phyloP scores from a whole-genome alignment of 2,329 filamentous ascomycete genomes.

The Sporothrix pallida region DNA sequence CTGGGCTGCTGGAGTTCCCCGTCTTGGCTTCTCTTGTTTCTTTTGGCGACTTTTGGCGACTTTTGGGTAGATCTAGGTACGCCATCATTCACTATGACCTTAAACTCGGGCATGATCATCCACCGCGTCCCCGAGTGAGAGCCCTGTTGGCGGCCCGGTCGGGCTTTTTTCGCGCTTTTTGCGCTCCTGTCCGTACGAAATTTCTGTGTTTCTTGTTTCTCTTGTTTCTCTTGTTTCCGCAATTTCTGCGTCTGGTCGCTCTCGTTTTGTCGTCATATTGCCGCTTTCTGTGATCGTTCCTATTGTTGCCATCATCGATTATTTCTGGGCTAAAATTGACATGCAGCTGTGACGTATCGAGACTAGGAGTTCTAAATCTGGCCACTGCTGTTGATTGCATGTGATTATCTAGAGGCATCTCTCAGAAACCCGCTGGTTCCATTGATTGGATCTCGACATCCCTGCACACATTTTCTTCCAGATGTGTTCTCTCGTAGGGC shows the following conservation, averaged over 20 bases:
- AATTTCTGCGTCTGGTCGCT: background rate
- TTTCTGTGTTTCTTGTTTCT: too few species aligned
- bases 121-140: slow-evolving; percentile 3
- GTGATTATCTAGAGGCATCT: background rate
- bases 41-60: background rate
- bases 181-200: background rate
- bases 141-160: background rate
- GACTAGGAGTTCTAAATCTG: too few species aligned
- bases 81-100: background rate
- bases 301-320: background rate
- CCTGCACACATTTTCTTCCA: slow-evolving; percentile 1
- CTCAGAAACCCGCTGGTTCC: background rate
- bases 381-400: background rate
- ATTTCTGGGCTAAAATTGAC: too few species aligned
- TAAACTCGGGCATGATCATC: background rate
- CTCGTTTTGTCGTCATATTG: background rate
- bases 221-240: too few species aligned
- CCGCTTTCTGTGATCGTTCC: background rate
- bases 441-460: background rate
- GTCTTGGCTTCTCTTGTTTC: background rate
- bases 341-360: too few species aligned
- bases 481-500: background rate
- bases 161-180: slow-evolving; percentile 3
- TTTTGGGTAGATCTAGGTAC: background rate
- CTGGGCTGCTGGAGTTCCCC: background rate